Evolutionary conservation across 768 basidiomycete genomes (phyloP).

Genomic region (Podaxis sp.): DNA sequence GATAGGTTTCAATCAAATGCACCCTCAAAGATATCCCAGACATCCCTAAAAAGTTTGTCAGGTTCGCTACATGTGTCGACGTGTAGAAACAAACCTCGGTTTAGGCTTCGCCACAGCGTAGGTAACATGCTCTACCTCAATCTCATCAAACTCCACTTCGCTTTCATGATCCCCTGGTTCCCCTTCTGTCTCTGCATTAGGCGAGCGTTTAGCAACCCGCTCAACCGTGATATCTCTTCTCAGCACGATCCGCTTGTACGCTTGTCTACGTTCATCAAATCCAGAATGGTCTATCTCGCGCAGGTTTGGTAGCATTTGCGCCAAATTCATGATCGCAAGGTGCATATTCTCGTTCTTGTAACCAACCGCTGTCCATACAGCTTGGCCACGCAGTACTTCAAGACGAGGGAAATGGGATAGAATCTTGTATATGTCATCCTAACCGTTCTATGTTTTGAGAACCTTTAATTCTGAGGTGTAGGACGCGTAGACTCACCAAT

Average conservation of each 20-base stretch:
- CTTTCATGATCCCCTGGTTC: background rate
- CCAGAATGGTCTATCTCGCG: slow-evolving; percentile 41
- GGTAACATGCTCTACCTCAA: slow-evolving; percentile 26
- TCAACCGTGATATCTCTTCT: slow-evolving; percentile 22
- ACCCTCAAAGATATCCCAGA: slow-evolving; percentile 26
- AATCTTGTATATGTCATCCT: slow-evolving; percentile 40
- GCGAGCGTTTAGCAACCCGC: background rate
- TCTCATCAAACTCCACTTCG: slow-evolving; percentile 16
- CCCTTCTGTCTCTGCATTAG: background rate
- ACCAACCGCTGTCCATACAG: slow-evolving; percentile 40
- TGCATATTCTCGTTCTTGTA: slow-evolving; percentile 39
- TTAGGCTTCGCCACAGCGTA: slow-evolving; percentile 31
- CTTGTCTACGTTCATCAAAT: slow-evolving; percentile 30
- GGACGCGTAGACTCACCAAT: slow-evolving; percentile 20
- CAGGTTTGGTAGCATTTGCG: slow-evolving; percentile 38
- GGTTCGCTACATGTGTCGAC: background rate
- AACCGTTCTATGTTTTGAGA: background rate
- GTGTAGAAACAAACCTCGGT: slow-evolving; percentile 23
- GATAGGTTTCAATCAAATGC: slow-evolving; percentile 21
- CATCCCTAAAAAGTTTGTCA: slow-evolving; percentile 14
- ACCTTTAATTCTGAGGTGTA: background rate
- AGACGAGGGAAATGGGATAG: slow-evolving; percentile 41
- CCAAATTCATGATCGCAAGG: slow-evolving; percentile 35
- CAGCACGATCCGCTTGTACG: slow-evolving; percentile 37
- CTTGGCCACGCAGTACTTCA: slow-evolving; percentile 40